phyloP scores from a whole-genome alignment of 2,329 filamentous ascomycete genomes.

The Colletotrichum gloeosporioides region DNA sequence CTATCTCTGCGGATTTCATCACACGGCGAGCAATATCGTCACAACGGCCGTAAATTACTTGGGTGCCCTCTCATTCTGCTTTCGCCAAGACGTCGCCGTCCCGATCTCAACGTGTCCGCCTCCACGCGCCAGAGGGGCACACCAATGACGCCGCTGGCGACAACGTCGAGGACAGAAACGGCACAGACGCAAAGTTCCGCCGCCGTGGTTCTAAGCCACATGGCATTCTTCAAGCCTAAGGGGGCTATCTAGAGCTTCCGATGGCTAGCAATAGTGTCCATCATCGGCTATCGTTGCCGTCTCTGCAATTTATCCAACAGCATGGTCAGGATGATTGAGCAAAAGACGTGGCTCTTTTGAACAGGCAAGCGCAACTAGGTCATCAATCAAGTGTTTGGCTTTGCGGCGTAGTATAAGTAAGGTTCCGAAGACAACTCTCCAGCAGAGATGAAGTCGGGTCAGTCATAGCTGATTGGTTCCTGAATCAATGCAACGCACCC shows the following conservation, averaged over 20 bases:
- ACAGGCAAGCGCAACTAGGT: not conserved
- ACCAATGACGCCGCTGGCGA: not conserved
- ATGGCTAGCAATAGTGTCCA: not conserved
- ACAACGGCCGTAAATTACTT: not conserved
- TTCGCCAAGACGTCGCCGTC: not conserved
- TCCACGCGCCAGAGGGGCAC: not conserved
- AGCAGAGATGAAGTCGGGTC: not conserved
- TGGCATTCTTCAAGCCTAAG: not conserved
- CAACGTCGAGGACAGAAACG: not conserved
- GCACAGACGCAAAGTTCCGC: not conserved
- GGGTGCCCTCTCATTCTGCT: not conserved
- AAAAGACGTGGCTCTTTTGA: not conserved
- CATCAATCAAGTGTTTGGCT: not conserved
- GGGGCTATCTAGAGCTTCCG: not conserved
- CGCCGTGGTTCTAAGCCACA: not conserved
- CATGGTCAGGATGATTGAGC: not conserved
- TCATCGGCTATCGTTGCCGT: not conserved
- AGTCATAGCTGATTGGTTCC: constrained; percentile 8
- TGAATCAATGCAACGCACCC: not conserved
- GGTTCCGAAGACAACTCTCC: not conserved
- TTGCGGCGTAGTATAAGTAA: not conserved
- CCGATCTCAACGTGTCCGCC: not conserved
- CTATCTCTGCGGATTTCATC: not conserved
- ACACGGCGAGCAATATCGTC: not conserved
- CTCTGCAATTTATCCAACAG: not conserved